phyloP scores from a whole-genome alignment of 148 eudicot species.

The Rhododendron ovatum region DNA sequence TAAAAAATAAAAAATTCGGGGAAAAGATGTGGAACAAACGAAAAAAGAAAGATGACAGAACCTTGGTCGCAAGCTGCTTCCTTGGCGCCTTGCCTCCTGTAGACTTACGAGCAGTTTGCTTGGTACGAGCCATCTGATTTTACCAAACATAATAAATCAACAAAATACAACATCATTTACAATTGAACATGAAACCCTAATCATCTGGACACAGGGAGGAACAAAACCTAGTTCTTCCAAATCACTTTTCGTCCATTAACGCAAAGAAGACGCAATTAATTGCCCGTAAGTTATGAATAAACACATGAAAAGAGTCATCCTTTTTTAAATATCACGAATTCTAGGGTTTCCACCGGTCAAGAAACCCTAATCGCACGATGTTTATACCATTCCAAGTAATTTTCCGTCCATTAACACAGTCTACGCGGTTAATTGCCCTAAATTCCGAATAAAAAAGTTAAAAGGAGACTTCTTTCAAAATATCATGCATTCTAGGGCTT shows the following conservation, averaged over 20 bases:
- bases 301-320: neutral
- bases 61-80: conserved; percentile 29
- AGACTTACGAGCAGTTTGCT: conserved; percentile 26
- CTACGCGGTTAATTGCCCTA: no score
- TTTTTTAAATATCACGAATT: neutral
- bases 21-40: neutral
- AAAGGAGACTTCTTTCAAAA: no score
- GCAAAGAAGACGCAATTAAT: neutral
- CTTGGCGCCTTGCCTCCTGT: conserved; percentile 26
- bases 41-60: neutral
- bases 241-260: neutral
- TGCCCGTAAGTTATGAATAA: neutral
- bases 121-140: conserved; percentile 25
- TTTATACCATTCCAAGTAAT: no score
- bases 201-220: neutral
- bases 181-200: neutral
- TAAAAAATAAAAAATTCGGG: neutral
- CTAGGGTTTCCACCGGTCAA: neutral
- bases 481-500: no score
- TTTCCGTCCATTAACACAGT: no score
- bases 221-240: neutral
- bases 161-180: neutral
- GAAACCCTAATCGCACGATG: neutral
- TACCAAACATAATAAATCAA: neutral
- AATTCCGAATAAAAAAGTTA: no score